A percentile compares a stretch with the other conserved stretches of the same genome.
These are phyloP conservation scores for Ostreobium quekettii DNA, from an alignment of 139 green algal species.

Conservation along the genomic window DNA sequence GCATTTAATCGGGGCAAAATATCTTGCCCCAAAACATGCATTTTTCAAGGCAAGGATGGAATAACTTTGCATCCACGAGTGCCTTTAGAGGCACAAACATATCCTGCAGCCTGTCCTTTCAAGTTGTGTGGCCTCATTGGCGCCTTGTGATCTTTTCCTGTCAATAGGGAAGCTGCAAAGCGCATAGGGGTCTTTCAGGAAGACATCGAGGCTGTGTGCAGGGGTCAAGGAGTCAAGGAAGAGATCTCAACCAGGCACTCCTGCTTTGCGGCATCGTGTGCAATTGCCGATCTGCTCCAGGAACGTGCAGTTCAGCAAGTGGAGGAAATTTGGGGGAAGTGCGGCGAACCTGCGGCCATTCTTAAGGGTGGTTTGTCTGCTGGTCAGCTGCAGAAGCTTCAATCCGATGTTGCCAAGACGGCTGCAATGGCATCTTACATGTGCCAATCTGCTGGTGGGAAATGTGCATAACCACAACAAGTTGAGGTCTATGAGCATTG, in stretches of 20 bases:
- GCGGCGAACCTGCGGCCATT: too few relatives aligned
- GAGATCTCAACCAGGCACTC: not conserved
- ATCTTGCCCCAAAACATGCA: too few relatives aligned
- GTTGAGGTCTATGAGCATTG: conserved; percentile 15
- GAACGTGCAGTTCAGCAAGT: not conserved
- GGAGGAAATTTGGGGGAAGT: not conserved
- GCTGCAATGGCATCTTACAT: conserved; percentile 48
- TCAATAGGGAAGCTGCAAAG: not conserved
- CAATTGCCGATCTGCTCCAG: not conserved
- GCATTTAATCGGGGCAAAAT: too few relatives aligned
- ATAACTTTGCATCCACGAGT: too few relatives aligned
- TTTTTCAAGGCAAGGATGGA: too few relatives aligned
- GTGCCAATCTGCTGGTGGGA: conserved; percentile 17
- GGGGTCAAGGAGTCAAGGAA: not conserved
- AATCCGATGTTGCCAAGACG: conserved; percentile 41
- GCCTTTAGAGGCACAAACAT: too few relatives aligned
- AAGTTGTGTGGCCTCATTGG: not conserved
- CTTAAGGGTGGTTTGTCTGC: not conserved
- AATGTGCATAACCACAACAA: not conserved
- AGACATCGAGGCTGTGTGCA: conserved; percentile 1
- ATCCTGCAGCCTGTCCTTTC: too few relatives aligned
- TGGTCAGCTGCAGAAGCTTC: conserved; percentile 51
- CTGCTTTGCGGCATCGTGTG: not conserved
- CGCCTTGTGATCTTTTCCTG: not conserved
- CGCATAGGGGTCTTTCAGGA: not conserved